Evolutionary conservation across 2,329 filamentous ascomycete species (phyloP).

Genomic region (Exophiala alcalophila): DNA sequence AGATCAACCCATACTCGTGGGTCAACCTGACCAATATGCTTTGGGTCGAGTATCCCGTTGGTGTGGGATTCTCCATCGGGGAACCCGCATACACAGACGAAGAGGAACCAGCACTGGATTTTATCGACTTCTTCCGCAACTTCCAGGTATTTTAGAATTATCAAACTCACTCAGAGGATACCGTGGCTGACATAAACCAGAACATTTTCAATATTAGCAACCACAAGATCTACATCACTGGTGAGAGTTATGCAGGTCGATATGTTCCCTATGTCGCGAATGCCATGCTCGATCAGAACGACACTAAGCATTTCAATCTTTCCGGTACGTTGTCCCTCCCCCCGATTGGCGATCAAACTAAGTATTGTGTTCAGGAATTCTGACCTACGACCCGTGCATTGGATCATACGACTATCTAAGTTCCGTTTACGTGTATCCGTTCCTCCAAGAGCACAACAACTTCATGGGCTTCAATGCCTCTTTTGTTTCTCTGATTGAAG

Average conservation of each 20-base stretch:
- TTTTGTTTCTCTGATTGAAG: slow-evolving; percentile 17
- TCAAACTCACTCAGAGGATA: too few relatives aligned
- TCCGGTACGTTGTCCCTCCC: slow-evolving; percentile 37
- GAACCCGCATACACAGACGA: slow-evolving; percentile 46
- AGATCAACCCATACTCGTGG: slow-evolving; percentile 35
- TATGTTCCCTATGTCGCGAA: slow-evolving; percentile 51
- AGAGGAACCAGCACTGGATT: slow-evolving; percentile 47
- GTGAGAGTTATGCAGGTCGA: slow-evolving; percentile 53
- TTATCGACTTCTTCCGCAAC: slow-evolving; percentile 53
- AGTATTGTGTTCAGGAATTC: slow-evolving; percentile 8
- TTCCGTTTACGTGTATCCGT: slow-evolving; percentile 17
- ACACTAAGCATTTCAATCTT: slow-evolving; percentile 51
- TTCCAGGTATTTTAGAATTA: too few relatives aligned
- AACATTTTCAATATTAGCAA: slow-evolving; percentile 41
- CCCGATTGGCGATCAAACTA: background rate
- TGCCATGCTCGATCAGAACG: slow-evolving; percentile 33
- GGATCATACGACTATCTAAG: slow-evolving; percentile 21
- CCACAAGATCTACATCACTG: slow-evolving; percentile 54
- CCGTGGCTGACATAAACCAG: slow-evolving; percentile 39
- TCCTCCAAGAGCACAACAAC: slow-evolving; percentile 25
- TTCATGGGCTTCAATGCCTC: slow-evolving; percentile 24
- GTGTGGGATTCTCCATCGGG: slow-evolving; percentile 26
- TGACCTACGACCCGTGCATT: slow-evolving; percentile 27
- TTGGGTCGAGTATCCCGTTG: slow-evolving; percentile 30
- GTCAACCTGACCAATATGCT: slow-evolving; percentile 43